Percentiles rank a stretch among this genome's conserved stretches.
These are phyloP conservation scores for Podospora sp. DNA, from an alignment of 495 filamentous ascomycete genomes.

Conservation along the genomic window DNA sequence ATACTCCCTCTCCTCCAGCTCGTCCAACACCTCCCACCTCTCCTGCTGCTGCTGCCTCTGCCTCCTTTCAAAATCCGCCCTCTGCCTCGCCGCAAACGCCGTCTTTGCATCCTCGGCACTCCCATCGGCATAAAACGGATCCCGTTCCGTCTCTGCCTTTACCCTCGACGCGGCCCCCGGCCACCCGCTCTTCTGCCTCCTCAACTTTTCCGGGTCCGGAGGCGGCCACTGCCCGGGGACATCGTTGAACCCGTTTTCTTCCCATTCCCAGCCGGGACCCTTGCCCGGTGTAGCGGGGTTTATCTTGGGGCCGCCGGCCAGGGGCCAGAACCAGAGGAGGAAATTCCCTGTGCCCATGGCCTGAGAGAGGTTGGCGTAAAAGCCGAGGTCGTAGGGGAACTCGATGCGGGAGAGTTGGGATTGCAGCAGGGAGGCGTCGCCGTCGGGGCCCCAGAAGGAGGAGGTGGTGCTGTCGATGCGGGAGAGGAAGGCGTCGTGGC, in stretches of 20 bases:
- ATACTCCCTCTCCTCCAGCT: slow-evolving; percentile 44
- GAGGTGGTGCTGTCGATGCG: slow-evolving; percentile 39
- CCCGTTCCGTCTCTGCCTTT: slow-evolving; percentile 11
- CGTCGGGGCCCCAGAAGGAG: slow-evolving; percentile 37
- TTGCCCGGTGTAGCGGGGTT: slow-evolving; percentile 20
- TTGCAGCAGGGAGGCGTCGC: slow-evolving; percentile 42
- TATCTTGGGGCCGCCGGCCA: slow-evolving; percentile 44
- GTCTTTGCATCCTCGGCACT: slow-evolving; percentile 35
- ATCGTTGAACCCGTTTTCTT: slow-evolving; percentile 88
- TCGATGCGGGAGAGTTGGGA: slow-evolving; percentile 74
- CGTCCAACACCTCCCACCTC: slow-evolving; percentile 38
- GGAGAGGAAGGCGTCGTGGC: slow-evolving; percentile 77
- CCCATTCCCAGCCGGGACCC: slow-evolving; percentile 64
- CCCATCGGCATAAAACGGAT: slow-evolving; percentile 15
- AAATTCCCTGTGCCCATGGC: slow-evolving; percentile 85
- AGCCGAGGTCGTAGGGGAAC: slow-evolving; percentile 89
- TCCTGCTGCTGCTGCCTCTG: slow-evolving; percentile 38
- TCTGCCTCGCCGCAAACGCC: slow-evolving; percentile 40
- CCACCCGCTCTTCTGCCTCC: slow-evolving; percentile 41
- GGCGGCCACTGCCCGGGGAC: slow-evolving; percentile 73
- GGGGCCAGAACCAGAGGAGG: slow-evolving; percentile 61
- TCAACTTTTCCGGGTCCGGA: slow-evolving; percentile 81
- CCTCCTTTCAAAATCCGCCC: slow-evolving; percentile 50
- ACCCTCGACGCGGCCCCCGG: slow-evolving; percentile 27
- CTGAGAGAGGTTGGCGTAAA: slow-evolving; percentile 85